phyloP scores from a whole-genome alignment of 2,329 filamentous ascomycete species.

The Botrytis elliptica region DNA sequence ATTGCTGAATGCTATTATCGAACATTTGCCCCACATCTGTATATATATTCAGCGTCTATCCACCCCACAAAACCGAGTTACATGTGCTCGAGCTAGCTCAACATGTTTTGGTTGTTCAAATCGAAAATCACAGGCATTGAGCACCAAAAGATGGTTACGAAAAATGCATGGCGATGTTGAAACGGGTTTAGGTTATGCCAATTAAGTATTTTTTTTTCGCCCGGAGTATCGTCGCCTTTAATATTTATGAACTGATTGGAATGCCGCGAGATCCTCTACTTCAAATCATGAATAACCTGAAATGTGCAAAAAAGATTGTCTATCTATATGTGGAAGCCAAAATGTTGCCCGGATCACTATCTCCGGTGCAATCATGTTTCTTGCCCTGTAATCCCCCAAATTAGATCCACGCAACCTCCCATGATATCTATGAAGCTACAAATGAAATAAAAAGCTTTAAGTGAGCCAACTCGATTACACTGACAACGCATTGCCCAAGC shows the following conservation, averaged over 20 bases:
- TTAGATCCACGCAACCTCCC: neutral
- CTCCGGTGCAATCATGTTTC: neutral
- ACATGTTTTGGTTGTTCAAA: neutral
- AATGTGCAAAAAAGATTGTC: neutral
- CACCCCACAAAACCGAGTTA: neutral
- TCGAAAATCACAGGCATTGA: neutral
- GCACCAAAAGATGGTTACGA: neutral
- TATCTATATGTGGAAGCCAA: neutral
- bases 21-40: neutral
- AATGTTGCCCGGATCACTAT: neutral
- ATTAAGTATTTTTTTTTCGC: neutral
- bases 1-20: neutral
- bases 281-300: neutral
- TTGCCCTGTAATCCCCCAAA: neutral
- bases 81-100: neutral
- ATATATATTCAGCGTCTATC: neutral
- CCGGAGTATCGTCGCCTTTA: fast-evolving
- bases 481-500: neutral
- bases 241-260: neutral
- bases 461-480: too few species aligned
- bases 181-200: neutral
- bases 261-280: fast-evolving
- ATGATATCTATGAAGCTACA: neutral
- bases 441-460: too few species aligned
- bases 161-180: neutral